phyloP scores from a whole-genome alignment of 768 basidiomycete species.

The Crepidotus variabilis region DNA sequence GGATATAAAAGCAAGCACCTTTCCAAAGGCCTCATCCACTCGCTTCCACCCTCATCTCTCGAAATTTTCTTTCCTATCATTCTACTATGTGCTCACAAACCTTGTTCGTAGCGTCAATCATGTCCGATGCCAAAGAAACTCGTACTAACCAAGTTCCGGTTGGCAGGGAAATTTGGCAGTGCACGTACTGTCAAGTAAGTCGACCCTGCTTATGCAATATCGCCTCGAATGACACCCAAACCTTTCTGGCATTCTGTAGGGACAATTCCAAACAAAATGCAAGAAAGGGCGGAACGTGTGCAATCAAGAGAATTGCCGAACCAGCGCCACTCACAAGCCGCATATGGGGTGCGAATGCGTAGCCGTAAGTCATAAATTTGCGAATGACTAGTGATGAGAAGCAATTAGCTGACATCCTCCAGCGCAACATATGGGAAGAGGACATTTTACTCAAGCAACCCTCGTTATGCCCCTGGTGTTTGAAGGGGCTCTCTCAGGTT shows the following conservation, averaged over 20 bases:
- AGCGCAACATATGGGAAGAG: not conserved
- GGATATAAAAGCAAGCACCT: not conserved
- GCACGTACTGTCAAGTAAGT: not conserved
- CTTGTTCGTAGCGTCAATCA: not conserved
- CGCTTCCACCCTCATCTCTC: not conserved
- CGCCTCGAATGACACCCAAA: not conserved
- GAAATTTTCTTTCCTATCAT: not conserved
- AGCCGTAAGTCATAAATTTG: not conserved
- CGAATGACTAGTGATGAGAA: not conserved
- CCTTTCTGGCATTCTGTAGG: not conserved
- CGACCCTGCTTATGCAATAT: not conserved
- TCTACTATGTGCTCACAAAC: not conserved
- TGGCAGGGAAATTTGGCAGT: not conserved
- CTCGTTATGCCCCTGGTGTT: not conserved
- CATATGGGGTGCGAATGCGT: not conserved
- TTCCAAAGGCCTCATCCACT: not conserved
- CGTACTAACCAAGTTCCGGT: not conserved
- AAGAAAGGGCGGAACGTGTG: not conserved
- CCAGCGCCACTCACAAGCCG: not conserved
- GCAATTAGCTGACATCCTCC: not conserved
- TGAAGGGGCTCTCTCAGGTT: not conserved
- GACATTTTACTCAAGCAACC: not conserved
- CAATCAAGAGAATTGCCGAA: not conserved
- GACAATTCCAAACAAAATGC: not conserved
- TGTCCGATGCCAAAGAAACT: not conserved